Evolutionary conservation across 1,284 basidiomycete genomes (phyloP), one percentile per base, ranked within the genome.

Genomic region (Trichosporon inkin): DNA sequence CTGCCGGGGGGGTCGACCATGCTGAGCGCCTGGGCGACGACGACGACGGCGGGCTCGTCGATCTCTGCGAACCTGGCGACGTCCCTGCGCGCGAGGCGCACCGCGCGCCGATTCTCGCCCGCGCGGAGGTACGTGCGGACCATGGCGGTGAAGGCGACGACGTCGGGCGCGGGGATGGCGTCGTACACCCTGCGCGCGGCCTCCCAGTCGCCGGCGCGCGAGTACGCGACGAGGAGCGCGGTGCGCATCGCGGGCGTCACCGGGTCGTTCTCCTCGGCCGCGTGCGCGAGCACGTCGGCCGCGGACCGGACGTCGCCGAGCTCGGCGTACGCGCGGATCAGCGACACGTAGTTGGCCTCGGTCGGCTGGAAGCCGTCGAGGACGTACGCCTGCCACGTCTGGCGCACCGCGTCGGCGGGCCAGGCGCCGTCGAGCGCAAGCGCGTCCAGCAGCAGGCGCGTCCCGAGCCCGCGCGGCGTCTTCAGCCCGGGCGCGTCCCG

Each of bases 271-370:
- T 63, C 47, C 4, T 63, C 64, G 1, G 55, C 16, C 0, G 73
- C 74, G 5, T 73, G 53, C 1, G 54, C 4, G 5, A 73, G 53
- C 13, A 74, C 59, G 22, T 69, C 65, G 47, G 68, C 66, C 7
- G 73, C 74, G 44, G 72, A 62, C 16, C 52, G 22, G 63, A 76
- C 65, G 19, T 70, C 65, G 1, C 74, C 74, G 6, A 67, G 62
- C 10, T 67, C 58, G 11, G 67, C 66, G 52, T 75, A 76, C 11
- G 71, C 74, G 19, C 64, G 53, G 56, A 78, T 65, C 3, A 78
- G 62, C 6, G 71, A 67, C 7, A 68, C 52, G 51, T 74, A 63
- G 61, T 78, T 72, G 10, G 54, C 44, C 13, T 64, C 51, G 16
- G 63, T 60, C 5, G 73, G 73, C 22, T 65, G 63, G 57, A 63